phyloP scores from a whole-genome alignment of 2,329 filamentous ascomycete genomes.

The Cryphonectria naterciae region DNA sequence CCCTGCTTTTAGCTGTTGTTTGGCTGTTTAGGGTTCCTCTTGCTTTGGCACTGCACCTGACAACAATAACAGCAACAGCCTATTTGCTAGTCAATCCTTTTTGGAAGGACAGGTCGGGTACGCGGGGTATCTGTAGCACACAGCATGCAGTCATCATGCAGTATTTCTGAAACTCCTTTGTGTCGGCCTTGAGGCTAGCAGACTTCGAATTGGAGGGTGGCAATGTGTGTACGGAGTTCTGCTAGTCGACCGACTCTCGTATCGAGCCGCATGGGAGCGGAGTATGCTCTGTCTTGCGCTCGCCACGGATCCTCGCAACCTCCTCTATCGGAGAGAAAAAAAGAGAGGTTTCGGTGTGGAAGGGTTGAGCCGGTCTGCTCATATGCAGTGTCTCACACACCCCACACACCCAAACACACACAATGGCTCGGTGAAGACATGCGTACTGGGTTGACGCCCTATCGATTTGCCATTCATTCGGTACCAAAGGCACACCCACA shows the following conservation, averaged over 20 bases:
- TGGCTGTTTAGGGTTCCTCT: not conserved
- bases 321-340: not conserved
- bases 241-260: not conserved
- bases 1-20: not conserved
- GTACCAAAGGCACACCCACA: not conserved
- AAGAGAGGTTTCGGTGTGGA: not conserved
- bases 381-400: not conserved
- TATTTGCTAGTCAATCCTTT: not conserved
- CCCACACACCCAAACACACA: not conserved
- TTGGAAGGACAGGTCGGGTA: not conserved
- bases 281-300: conserved; percentile 1
- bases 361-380: not conserved
- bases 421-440: not conserved
- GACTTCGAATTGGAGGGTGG: not conserved
- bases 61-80: not conserved
- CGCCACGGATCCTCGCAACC: not conserved
- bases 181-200: not conserved
- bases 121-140: not conserved
- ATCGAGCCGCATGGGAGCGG: conserved; percentile 9
- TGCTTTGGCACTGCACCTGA: not conserved
- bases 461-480: not conserved
- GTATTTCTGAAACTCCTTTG: conserved; percentile 1
- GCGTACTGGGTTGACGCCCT: not conserved
- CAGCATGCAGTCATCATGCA: conserved; percentile 7
- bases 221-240: not conserved